These are phyloP conservation scores for Komagataea norvegica DNA, from an alignment of 1,139 yeast species.

Conservation along the genomic window DNA sequence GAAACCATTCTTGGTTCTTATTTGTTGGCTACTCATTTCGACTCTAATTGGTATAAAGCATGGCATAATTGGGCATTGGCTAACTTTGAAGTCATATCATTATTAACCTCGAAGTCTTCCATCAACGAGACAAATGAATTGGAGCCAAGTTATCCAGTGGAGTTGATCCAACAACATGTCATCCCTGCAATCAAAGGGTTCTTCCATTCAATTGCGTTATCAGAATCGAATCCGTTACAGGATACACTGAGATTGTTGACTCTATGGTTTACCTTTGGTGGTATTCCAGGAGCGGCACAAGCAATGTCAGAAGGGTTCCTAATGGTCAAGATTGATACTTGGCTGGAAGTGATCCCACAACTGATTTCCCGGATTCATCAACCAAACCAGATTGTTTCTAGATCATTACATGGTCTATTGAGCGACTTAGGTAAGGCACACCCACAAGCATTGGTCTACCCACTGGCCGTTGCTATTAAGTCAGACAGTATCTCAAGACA, in stretches of 20 bases:
- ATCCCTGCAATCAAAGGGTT: constrained; percentile 94
- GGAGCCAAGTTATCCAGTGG: constrained; percentile 41
- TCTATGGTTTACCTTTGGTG: constrained; percentile 95
- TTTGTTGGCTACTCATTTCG: constrained; percentile 90
- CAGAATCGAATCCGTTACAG: constrained; percentile 82
- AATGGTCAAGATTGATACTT: constrained; percentile 84
- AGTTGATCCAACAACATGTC: constrained; percentile 76
- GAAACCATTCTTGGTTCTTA: constrained; percentile 90
- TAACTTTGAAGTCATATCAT: constrained; percentile 87
- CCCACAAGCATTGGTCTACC: constrained; percentile 95
- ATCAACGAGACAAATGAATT: constrained; percentile 31
- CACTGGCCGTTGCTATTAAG: constrained; percentile 92
- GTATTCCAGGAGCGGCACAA: constrained; percentile 82
- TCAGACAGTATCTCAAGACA: constrained; percentile 88
- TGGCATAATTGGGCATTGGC: constrained; percentile 99
- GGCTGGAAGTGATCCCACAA: constrained; percentile 96
- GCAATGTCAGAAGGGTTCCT: constrained; percentile 90
- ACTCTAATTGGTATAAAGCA: constrained; percentile 91
- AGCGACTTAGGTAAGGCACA: constrained; percentile 91
- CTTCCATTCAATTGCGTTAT: constrained; percentile 88
- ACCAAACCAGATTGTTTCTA: constrained; percentile 80
- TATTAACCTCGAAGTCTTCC: constrained; percentile 42
- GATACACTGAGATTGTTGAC: constrained; percentile 88
- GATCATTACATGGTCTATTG: constrained; percentile 71
- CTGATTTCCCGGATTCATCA: constrained; percentile 95